Evolutionary conservation across 352 stramenopile species (phyloP), one percentile per base, ranked within the genome.

Genomic region (Albugo candida): DNA sequence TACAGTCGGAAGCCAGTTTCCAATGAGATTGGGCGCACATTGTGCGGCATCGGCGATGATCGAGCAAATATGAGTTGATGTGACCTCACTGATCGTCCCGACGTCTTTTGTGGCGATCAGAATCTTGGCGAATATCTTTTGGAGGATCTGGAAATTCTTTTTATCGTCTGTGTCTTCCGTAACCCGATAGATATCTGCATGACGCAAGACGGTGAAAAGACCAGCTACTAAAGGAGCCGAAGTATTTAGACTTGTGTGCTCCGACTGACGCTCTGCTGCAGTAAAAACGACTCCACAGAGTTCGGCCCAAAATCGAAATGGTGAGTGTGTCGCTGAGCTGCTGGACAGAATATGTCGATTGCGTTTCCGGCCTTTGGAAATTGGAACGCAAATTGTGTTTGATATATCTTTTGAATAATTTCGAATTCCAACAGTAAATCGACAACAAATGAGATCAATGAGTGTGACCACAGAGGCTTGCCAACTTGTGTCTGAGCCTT

Each of bases 281-380:
- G 53, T 49, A 43, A 69, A 80, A 0, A 59, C 58, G 13, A 88
- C 68, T 0, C 67, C 79, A 24, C 65, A 85, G 14, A 87, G 58
- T 45, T 92, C 79, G 2, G 74, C 72, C 79, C 79, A 92, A 46
- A 92, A 92, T 47, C 83, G 81, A 58, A 92, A 92, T 12, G 79
- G 71, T 13, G 79, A 84, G 50, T 79, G 83, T 14, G 61, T 72
- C 13, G 75, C 83, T 5, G 73, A 81, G 3, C 70, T 77, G 0
- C 67, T 70, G 14, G 73, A 70, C 53, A 88, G 84, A 35, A 88
- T 73, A 24, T 4, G 65, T 82, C 11, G 73, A 76, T 42, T 88
- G 87, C 45, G 70, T 77, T 43, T 43, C 8, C 38, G 38, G 38
- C 38, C 38, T 43, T 43, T 43, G 38, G 8, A 8, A 43, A 60